Evolutionary conservation across 2,329 filamentous ascomycete species (phyloP).

Genomic region (Colletotrichum cuscutae): DNA sequence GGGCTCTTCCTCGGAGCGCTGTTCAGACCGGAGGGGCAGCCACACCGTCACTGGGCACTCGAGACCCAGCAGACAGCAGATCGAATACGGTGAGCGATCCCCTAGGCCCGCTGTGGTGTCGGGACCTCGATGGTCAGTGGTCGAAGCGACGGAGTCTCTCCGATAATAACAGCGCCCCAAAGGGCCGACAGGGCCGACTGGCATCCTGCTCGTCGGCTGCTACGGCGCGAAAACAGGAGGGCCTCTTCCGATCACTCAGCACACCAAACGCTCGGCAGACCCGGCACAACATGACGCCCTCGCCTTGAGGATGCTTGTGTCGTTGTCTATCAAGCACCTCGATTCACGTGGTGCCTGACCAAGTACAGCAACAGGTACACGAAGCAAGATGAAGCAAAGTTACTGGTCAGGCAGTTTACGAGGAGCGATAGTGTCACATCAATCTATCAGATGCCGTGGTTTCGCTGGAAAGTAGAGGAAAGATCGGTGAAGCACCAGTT

Average conservation of each 20-base stretch:
- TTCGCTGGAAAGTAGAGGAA: background rate
- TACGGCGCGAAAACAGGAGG: slow-evolving; percentile 7
- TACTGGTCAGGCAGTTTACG: background rate
- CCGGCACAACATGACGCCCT: background rate
- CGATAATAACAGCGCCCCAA: slow-evolving; percentile 18
- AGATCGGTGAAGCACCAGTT: background rate
- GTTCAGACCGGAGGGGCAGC: background rate
- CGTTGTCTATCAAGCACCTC: background rate
- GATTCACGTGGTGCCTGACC: background rate
- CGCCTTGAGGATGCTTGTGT: background rate
- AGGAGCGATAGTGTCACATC: background rate
- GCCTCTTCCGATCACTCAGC: slow-evolving; percentile 12
- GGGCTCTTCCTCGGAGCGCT: slow-evolving; percentile 22
- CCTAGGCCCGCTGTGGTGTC: slow-evolving; percentile 9
- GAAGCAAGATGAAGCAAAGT: background rate
- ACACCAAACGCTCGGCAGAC: slow-evolving; percentile 12
- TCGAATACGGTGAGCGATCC: slow-evolving; percentile 12
- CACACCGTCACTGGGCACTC: background rate
- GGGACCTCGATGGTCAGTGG: background rate
- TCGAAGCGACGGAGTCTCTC: slow-evolving; percentile 10
- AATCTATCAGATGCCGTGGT: background rate
- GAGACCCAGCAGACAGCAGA: background rate
- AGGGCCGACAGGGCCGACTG: slow-evolving; percentile 25
- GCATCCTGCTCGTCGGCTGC: slow-evolving; percentile 12
- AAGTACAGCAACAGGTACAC: background rate